Conservation (phyloP, 1,139 yeast species). For the Kodamaea plutei region DNA sequence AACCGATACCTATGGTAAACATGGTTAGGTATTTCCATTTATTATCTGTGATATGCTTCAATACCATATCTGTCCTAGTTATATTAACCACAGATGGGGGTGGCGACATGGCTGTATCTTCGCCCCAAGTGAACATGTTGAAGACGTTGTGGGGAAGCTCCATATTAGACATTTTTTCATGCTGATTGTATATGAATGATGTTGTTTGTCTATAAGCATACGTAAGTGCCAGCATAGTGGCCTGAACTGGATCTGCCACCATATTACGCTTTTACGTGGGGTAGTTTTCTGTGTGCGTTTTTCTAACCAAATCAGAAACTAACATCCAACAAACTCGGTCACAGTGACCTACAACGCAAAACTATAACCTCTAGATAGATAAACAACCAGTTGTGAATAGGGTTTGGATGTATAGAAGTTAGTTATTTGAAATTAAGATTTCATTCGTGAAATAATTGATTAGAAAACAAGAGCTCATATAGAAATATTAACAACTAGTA, state of each 20-base stretch:
- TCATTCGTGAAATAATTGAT: too few relatives aligned
- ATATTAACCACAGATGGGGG: constrained; percentile 10
- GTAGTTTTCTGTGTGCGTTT: too few relatives aligned
- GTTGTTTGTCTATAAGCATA: constrained; percentile 23
- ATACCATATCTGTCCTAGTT: constrained; percentile 5
- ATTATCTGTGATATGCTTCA: constrained; percentile 10
- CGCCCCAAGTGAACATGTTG: constrained; percentile 1
- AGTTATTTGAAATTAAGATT: too few relatives aligned
- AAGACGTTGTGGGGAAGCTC: constrained; percentile 17
- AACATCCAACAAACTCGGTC: too few relatives aligned
- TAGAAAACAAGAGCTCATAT: too few relatives aligned
- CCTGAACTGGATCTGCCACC: constrained; percentile 49
- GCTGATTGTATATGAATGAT: constrained; percentile 23
- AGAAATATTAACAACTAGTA: too few relatives aligned
- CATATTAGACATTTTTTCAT: constrained; percentile 20
- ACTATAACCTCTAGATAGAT: too few relatives aligned
- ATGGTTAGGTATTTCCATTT: constrained; percentile 18
- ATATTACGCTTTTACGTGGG: constrained; percentile 14
- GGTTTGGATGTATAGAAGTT: too few relatives aligned
- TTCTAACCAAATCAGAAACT: too few relatives aligned
- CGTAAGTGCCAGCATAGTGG: constrained; percentile 31
- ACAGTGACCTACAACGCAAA: too few relatives aligned
- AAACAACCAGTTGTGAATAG: too few relatives aligned
- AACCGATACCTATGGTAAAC: constrained; percentile 31
- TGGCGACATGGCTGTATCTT: background rate